Evolutionary conservation across 805 yeast genomes (phyloP).

Genomic region (Pichia pseudocactophila): DNA sequence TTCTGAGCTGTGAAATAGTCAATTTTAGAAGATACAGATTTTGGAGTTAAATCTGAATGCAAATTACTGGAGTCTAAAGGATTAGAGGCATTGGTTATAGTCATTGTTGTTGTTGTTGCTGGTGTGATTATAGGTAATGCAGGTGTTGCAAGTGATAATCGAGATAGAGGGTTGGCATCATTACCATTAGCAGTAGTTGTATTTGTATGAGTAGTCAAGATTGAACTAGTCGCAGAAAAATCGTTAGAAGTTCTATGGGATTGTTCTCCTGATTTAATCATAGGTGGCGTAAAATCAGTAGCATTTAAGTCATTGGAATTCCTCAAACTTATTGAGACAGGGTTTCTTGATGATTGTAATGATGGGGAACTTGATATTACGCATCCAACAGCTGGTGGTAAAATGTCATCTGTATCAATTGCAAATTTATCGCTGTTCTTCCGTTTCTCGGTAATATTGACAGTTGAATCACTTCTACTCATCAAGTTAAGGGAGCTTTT

Average conservation of each 20-base stretch:
- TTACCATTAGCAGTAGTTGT: constrained; percentile 1
- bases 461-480: not conserved
- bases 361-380: constrained; percentile 5
- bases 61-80: constrained; percentile 1
- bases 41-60: not conserved
- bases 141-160: constrained; percentile 25
- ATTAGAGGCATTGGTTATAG: constrained; percentile 7
- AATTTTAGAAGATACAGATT: not conserved
- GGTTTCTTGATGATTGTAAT: constrained; percentile 1
- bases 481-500: not conserved
- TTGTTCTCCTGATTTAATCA: constrained; percentile 5
- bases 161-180: constrained; percentile 22
- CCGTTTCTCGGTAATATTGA: not conserved
- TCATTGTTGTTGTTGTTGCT: constrained; percentile 27
- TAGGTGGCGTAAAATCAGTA: not conserved
- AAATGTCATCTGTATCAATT: not conserved
- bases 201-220: constrained; percentile 2
- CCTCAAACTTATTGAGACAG: constrained; percentile 1
- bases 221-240: constrained; percentile 7
- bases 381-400: not conserved
- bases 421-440: not conserved
- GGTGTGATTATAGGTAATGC: constrained; percentile 30
- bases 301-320: not conserved
- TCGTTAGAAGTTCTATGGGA: constrained; percentile 15
- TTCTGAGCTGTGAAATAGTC: not conserved